A percentile compares a stretch with the other conserved stretches of the same genome.
Evolutionary conservation across 139 green algal species (phyloP).

Genomic region (Auxenochlorella pyrenoidosa): DNA sequence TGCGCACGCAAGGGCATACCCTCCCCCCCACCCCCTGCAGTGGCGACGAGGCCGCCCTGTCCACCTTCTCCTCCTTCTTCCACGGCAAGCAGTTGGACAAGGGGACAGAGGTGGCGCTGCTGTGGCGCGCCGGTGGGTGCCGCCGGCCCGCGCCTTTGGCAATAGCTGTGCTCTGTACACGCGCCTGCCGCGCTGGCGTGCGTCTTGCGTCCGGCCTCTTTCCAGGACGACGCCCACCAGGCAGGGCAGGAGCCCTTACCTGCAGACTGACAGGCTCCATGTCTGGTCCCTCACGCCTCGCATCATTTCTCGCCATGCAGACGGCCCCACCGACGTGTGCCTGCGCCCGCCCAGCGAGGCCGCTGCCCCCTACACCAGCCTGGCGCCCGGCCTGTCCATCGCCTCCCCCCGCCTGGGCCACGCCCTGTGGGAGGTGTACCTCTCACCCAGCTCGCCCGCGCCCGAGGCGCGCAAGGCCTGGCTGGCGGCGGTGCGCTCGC

Average conservation of each 20-base stretch:
- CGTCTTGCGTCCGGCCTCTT: too few species aligned
- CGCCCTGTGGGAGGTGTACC: not conserved
- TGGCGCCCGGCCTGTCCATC: not conserved
- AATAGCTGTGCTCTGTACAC: too few species aligned
- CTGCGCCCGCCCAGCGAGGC: not conserved
- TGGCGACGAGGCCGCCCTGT: not conserved
- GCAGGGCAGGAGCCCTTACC: too few species aligned
- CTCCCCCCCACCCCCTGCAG: not conserved
- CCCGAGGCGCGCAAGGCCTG: not conserved
- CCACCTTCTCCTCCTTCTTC: not conserved
- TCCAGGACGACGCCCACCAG: too few species aligned
- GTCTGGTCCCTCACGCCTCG: too few species aligned
- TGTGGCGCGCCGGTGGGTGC: not conserved
- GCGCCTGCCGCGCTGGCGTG: too few species aligned
- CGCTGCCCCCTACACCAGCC: not conserved
- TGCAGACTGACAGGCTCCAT: too few species aligned
- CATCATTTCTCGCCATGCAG: not conserved
- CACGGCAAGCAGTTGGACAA: not conserved
- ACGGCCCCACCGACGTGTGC: not conserved
- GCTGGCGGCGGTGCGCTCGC: not conserved
- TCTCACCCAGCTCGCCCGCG: not conserved
- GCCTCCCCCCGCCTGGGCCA: not conserved
- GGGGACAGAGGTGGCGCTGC: not conserved
- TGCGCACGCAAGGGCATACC: too few species aligned
- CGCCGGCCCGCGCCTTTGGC: too few species aligned